phyloP scores from a whole-genome alignment of 768 basidiomycete genomes.

The Tubosaeta brunneosetosa region DNA sequence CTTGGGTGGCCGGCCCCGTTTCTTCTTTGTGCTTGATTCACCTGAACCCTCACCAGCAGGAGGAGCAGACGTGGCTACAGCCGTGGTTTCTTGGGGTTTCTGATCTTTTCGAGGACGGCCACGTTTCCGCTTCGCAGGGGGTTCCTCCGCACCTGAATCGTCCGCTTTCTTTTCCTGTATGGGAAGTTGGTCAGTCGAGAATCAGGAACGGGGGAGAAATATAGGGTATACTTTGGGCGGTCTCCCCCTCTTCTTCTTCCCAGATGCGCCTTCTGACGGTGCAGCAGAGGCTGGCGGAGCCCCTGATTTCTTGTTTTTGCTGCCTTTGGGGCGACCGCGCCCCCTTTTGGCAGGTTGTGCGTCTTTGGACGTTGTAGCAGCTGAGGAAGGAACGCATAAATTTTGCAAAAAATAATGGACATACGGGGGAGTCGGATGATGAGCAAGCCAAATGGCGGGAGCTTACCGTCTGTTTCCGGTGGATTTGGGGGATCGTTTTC shows the following conservation, averaged over 20 bases:
- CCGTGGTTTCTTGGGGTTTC: slow-evolving; percentile 40
- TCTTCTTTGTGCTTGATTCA: slow-evolving; percentile 59
- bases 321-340: slow-evolving; percentile 86
- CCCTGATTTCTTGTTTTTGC: slow-evolving; percentile 63
- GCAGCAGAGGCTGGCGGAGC: slow-evolving; percentile 28
- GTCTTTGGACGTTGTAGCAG: slow-evolving; percentile 37
- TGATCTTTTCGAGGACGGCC: slow-evolving; percentile 70
- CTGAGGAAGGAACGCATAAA: slow-evolving; percentile 26
- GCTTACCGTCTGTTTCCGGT: slow-evolving; percentile 31
- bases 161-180: slow-evolving; percentile 33
- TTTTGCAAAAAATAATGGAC: slow-evolving; percentile 16
- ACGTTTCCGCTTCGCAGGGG: slow-evolving; percentile 58
- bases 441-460: slow-evolving; percentile 9
- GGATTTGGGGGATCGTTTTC: slow-evolving; percentile 42
- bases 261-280: slow-evolving; percentile 25
- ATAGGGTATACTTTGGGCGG: slow-evolving; percentile 44
- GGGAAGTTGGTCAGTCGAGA: slow-evolving; percentile 12
- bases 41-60: slow-evolving; percentile 35
- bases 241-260: slow-evolving; percentile 46
- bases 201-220: slow-evolving; percentile 16
- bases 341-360: slow-evolving; percentile 59
- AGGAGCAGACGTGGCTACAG: slow-evolving; percentile 30
- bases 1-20: slow-evolving; percentile 67
- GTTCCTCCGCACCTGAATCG: slow-evolving; percentile 50
- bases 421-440: slow-evolving; percentile 9